These are phyloP conservation scores for Nakaseomyces uthaithaninus DNA, from an alignment of 1,139 yeast genomes.

Conservation along the genomic window DNA sequence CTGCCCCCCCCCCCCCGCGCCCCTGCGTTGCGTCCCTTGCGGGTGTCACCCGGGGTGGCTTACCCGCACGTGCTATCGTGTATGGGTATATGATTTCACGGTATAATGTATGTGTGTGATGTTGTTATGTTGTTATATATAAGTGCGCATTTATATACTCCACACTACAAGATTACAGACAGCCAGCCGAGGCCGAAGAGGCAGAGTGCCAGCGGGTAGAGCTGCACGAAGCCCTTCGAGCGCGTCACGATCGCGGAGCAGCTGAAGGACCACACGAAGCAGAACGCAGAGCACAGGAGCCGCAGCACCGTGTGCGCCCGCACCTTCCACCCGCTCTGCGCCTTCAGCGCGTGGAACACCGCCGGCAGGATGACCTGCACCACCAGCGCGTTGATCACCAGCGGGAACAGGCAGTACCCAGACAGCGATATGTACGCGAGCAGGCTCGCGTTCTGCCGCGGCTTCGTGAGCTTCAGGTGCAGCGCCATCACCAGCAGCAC, in stretches of 20 bases:
- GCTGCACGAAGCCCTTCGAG: constrained; percentile 21
- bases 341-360: constrained; percentile 13
- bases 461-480: constrained; percentile 26
- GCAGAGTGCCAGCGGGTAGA: constrained; percentile 26
- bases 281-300: constrained; percentile 16
- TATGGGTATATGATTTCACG: no score
- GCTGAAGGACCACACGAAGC: constrained; percentile 24
- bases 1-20: no score
- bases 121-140: constrained; percentile 3
- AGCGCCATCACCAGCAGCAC: constrained; percentile 25
- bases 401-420: constrained; percentile 32
- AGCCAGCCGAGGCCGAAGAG: constrained; percentile 27
- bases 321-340: constrained; percentile 15
- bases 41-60: no score
- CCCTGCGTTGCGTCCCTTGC: no score
- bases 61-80: no score
- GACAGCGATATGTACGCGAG: constrained; percentile 27
- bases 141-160: neutral
- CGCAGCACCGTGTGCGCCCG: constrained; percentile 18
- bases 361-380: constrained; percentile 25
- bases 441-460: constrained; percentile 17
- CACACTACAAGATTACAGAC: constrained; percentile 15
- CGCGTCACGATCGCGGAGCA: constrained; percentile 25
- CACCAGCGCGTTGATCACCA: constrained; percentile 22
- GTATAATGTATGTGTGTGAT: neutral